Evolutionary conservation across 331 rosid species (phyloP).

Genomic region (Rosa hybrid): DNA sequence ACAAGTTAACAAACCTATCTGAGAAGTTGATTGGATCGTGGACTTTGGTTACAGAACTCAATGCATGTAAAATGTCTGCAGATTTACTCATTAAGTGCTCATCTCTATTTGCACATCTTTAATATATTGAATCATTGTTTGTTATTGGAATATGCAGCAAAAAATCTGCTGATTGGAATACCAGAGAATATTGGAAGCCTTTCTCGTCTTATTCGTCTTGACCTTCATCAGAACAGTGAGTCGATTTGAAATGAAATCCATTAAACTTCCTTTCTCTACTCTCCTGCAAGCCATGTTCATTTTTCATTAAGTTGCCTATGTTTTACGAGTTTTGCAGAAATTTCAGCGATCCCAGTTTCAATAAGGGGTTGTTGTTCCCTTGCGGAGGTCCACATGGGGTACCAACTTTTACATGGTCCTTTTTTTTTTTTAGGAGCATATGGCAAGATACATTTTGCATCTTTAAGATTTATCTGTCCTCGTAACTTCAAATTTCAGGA

Average conservation of each 20-base stretch:
- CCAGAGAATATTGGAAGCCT: constrained; percentile 82
- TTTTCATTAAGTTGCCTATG: constrained; percentile 19
- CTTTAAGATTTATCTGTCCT: constrained; percentile 26
- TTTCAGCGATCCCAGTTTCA: constrained; percentile 78
- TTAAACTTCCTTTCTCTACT: constrained; percentile 4
- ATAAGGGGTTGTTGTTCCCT: constrained; percentile 70
- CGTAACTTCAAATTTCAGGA: constrained; percentile 48
- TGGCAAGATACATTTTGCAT: constrained; percentile 21
- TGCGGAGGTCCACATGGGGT: constrained; percentile 86
- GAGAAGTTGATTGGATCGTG: constrained; percentile 69
- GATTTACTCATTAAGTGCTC: constrained; percentile 19
- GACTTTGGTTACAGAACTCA: constrained; percentile 83
- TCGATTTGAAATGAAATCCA: constrained; percentile 23
- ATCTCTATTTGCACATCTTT: constrained; percentile 16
- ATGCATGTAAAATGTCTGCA: constrained; percentile 58
- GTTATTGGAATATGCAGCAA: constrained; percentile 57
- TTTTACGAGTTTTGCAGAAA: constrained; percentile 49
- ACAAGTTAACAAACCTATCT: constrained; percentile 64
- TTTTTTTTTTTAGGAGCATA: constrained; percentile 31
- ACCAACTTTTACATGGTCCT: constrained; percentile 31
- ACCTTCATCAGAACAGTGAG: constrained; percentile 89
- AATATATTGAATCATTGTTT: constrained; percentile 26
- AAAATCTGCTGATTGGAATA: constrained; percentile 61
- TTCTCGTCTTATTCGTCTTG: constrained; percentile 77
- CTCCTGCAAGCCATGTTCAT: constrained; percentile 8